Evolutionary conservation across 495 filamentous ascomycete genomes (phyloP).

Genomic region (Penicillium waksmanii): DNA sequence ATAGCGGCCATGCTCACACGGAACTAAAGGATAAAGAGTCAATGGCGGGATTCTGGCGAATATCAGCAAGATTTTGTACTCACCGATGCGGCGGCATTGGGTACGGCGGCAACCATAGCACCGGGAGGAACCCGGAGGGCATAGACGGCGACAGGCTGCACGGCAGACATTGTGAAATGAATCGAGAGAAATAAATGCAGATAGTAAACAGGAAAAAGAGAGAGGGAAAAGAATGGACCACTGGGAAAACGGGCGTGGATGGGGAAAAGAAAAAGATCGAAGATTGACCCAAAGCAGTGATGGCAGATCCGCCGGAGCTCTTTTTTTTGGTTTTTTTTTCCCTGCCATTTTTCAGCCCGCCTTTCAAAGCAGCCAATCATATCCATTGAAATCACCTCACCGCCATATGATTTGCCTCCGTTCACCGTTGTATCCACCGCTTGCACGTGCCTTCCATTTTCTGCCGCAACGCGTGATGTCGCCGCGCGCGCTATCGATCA

Average conservation of each 20-base stretch:
- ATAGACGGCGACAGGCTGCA: slow-evolving; percentile 82
- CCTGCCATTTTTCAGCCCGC: slow-evolving; percentile 22
- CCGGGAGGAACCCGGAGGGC: slow-evolving; percentile 85
- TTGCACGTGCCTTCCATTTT: slow-evolving; percentile 18
- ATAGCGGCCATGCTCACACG: slow-evolving; percentile 98
- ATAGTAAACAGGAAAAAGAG: slow-evolving; percentile 17
- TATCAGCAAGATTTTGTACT: slow-evolving; percentile 39
- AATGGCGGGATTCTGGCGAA: background rate
- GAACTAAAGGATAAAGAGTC: slow-evolving; percentile 58
- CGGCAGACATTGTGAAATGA: slow-evolving; percentile 50
- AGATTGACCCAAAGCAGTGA: slow-evolving; percentile 30
- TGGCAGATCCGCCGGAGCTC: slow-evolving; percentile 28
- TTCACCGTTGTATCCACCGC: slow-evolving; percentile 29
- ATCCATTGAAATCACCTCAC: slow-evolving; percentile 13
- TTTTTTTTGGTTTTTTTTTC: slow-evolving; percentile 33
- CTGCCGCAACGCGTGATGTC: slow-evolving; percentile 28
- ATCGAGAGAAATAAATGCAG: slow-evolving; percentile 18
- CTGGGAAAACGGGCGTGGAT: slow-evolving; percentile 31
- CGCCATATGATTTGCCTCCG: slow-evolving; percentile 25
- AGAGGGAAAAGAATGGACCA: slow-evolving; percentile 28
- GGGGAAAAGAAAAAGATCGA: slow-evolving; percentile 32
- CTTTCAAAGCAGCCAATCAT: slow-evolving; percentile 18
- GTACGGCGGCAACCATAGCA: slow-evolving; percentile 70
- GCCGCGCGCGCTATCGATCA: slow-evolving; percentile 10
- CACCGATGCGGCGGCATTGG: slow-evolving; percentile 81